These are phyloP conservation scores for Monilinia aucupariae DNA, from an alignment of 2,329 filamentous ascomycete species.

Conservation along the genomic window DNA sequence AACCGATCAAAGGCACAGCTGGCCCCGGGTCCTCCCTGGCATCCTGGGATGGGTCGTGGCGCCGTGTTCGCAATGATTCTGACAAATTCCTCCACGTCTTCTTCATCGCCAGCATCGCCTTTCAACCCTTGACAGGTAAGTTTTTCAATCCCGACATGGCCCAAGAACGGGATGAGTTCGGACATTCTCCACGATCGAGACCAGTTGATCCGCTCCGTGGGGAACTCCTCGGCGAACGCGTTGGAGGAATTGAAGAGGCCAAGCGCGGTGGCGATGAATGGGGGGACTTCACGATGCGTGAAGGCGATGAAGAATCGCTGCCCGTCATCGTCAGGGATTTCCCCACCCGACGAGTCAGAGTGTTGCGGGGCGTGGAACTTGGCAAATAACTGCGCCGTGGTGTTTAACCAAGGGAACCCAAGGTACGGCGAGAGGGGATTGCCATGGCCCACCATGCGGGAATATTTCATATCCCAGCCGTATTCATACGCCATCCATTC, in stretches of 20 bases:
- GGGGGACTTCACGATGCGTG: slow-evolving; percentile 60
- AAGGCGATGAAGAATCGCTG: slow-evolving; percentile 64
- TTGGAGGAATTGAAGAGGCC: slow-evolving; percentile 65
- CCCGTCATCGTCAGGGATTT: slow-evolving; percentile 29
- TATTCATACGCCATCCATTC: slow-evolving; percentile 66
- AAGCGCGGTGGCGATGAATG: slow-evolving; percentile 60
- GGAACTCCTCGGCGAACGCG: slow-evolving; percentile 59
- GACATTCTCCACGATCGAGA: slow-evolving; percentile 58
- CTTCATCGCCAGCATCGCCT: slow-evolving; percentile 46
- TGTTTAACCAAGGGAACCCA: slow-evolving; percentile 55
- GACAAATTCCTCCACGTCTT: slow-evolving; percentile 46
- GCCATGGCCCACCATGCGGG: slow-evolving; percentile 62
- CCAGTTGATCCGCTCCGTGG: slow-evolving; percentile 56
- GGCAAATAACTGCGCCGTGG: slow-evolving; percentile 47
- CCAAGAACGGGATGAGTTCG: slow-evolving; percentile 58
- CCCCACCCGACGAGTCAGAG: not conserved
- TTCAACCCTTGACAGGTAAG: slow-evolving; percentile 52
- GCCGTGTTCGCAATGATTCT: slow-evolving; percentile 47
- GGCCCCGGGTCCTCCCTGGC: slow-evolving; percentile 46
- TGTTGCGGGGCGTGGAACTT: slow-evolving; percentile 30
- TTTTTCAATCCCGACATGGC: slow-evolving; percentile 61
- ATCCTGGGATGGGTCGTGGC: slow-evolving; percentile 45
- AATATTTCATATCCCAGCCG: slow-evolving; percentile 57
- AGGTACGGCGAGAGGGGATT: slow-evolving; percentile 51
- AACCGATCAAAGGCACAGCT: slow-evolving; percentile 45